Evolutionary conservation across 352 stramenopile genomes (phyloP), one percentile per base, ranked within the genome.

Genomic region (Phytophthora fragariaefolia): DNA sequence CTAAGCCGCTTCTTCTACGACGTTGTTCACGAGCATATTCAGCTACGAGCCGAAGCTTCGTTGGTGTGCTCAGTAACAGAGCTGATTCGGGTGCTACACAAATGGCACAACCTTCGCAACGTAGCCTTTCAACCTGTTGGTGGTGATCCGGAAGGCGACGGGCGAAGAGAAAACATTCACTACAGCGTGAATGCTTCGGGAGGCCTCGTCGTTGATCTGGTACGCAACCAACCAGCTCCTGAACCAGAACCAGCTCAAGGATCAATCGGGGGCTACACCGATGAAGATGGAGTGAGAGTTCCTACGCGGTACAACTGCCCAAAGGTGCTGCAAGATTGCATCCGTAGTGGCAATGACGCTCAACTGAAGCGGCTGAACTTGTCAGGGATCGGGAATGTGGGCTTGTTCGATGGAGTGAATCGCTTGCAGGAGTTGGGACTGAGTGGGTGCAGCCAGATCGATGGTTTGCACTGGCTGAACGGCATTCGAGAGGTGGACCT

Each of bases 101-200:
- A 80, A 9, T 93, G 84, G 84, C 56, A 38, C 6, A 93, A 90
- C 49, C 78, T 93, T 6, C 56, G 60, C 17, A 79, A 81, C 49
- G 71, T 93, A 42, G 74, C 74, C 15, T 83, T 90, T 48, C 82
- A 91, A 68, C 85, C 85, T 1, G 61, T 91, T 17, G 53, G 61
- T 4, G 49, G 58, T 13, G 43, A 65, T 27, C 23, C 34, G 4
- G 34, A 66, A 23, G 55, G 63, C 10, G 30, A 18, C 24, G 66
- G 50, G 17, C 9, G 57, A 15, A 53, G 46, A 4, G 64, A 66
- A 22, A 78, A 73, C 12, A 83, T 76, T n/a, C 64, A 80, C 65
- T 77, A 82, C 62, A 73, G 74, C 56, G 51, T 79, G 42, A 74
- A 79, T 47, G 62, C 63, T 48, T 28, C 50, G 4, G 63, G 66